Conservation (phyloP, 805 yeast species). For the Lipomyces sp. region DNA sequence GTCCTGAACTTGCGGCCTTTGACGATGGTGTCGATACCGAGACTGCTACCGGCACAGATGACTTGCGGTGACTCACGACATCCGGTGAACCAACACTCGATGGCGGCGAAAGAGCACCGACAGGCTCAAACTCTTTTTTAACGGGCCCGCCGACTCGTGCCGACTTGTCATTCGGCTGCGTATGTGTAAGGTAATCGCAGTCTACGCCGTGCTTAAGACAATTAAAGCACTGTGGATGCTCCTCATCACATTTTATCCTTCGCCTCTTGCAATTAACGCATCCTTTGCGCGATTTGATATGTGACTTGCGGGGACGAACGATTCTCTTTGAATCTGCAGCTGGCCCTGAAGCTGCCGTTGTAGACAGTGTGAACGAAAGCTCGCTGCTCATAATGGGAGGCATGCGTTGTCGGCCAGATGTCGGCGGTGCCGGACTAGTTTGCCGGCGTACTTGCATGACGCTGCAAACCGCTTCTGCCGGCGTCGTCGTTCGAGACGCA, state of each 20-base stretch:
- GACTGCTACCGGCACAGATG: slow-evolving; percentile 5
- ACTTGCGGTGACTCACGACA: neutral
- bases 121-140: neutral
- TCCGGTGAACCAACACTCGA: neutral
- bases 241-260: slow-evolving; percentile 69
- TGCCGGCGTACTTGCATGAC: neutral
- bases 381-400: neutral
- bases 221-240: slow-evolving; percentile 61
- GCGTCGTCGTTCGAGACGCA: neutral
- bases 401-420: slow-evolving; percentile 2
- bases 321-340: slow-evolving; percentile 5
- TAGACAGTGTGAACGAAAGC: neutral
- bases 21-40: slow-evolving; percentile 2
- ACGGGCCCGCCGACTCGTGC: neutral
- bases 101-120: neutral
- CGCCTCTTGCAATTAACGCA: slow-evolving; percentile 70
- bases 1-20: neutral
- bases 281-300: slow-evolving; percentile 74
- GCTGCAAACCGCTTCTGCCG: too few relatives aligned
- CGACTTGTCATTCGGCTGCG: neutral
- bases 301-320: slow-evolving; percentile 44
- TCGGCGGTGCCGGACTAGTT: neutral
- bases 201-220: slow-evolving; percentile 50
- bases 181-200: slow-evolving; percentile 19
- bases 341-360: neutral